Base-by-base conservation (phyloP, 1,284 basidiomycete species). In the Naganishia albida region DNA sequence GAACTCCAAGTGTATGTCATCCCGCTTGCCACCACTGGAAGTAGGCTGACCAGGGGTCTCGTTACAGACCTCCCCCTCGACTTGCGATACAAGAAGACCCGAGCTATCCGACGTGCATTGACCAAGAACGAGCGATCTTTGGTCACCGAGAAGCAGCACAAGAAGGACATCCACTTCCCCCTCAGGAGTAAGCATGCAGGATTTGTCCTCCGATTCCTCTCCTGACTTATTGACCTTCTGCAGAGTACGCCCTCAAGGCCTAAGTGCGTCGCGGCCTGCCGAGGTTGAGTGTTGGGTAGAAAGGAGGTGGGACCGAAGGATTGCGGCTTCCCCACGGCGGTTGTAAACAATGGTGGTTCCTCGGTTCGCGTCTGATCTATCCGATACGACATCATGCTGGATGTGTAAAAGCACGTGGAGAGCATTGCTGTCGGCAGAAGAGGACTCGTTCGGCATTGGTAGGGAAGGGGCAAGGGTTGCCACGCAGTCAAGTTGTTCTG, bases 1-100 rank as follows among this genome's bases (percentile, higher is more conserved):
- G 88, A 96, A 94, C 81, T 91, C 76, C 69, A 80, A 80, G 74
- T 80, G 76, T 77, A 56, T 48, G 76, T 73, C 13, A 44, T 13
- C 30, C 25, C 3, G 10, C 23, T 26, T 3, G 28, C 50, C 8
- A n/a, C 28, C 7, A 34, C 20, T 44, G 52, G 15, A 54, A 6
- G 50, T 7, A 6, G 28, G 25, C 25, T 60, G 48, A 50, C 46
- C 16, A 4, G 28, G 23, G 16, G 15, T 20, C 16, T 18, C 20
- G 15, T 42, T 43, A 46, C 68, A 78, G 77, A 91, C 84, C 82
- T 90, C 70, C 96, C 96, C 72, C 92, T 99, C 72, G 96, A 99
- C 85, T 89, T 99, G 78, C 93, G 96, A 72, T 81, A 87, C 73
- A 99, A 99, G 90, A 93, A 90, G 88, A 99, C 96, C 72, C 91